These are phyloP conservation scores for Crithidia fasciculata DNA, from an alignment of 208 protist species.

Conservation along the genomic window DNA sequence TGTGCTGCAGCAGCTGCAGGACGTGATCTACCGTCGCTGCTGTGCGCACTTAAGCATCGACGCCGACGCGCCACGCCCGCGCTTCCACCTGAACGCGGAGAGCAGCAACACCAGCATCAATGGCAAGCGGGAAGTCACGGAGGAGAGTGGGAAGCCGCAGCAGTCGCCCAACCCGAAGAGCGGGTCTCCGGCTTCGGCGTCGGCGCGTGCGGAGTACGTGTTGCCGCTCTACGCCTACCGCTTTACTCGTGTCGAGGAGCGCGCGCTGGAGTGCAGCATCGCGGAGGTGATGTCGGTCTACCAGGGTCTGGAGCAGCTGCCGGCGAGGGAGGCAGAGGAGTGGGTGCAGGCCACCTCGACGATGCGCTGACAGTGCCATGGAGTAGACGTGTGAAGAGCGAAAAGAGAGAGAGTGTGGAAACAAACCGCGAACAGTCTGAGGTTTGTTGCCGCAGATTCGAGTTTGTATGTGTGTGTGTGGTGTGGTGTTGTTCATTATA, in stretches of 20 bases:
- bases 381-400: no score
- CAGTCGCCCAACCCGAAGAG: no score
- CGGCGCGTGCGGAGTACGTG: slow-evolving; percentile 23
- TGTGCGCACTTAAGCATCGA: slow-evolving; percentile 32
- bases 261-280: slow-evolving; percentile 48
- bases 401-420: no score
- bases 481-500: no score
- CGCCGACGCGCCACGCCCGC: slow-evolving; percentile 25
- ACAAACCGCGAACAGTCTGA: no score
- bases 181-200: neutral
- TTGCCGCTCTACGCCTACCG: slow-evolving; percentile 54
- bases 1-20: slow-evolving; percentile 56
- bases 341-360: slow-evolving; percentile 7
- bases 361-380: neutral
- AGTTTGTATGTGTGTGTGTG: no score
- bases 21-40: slow-evolving; percentile 52
- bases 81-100: slow-evolving; percentile 11
- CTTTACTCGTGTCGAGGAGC: slow-evolving; percentile 49
- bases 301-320: slow-evolving; percentile 34
- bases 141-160: neutral
- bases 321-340: slow-evolving; percentile 27
- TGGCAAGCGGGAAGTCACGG: neutral
- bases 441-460: no score
- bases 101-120: neutral
- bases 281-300: slow-evolving; percentile 52